Evolutionary conservation across 371 early-diverging fungal species (phyloP).

Genomic region (Blyttiomyces sp.): DNA sequence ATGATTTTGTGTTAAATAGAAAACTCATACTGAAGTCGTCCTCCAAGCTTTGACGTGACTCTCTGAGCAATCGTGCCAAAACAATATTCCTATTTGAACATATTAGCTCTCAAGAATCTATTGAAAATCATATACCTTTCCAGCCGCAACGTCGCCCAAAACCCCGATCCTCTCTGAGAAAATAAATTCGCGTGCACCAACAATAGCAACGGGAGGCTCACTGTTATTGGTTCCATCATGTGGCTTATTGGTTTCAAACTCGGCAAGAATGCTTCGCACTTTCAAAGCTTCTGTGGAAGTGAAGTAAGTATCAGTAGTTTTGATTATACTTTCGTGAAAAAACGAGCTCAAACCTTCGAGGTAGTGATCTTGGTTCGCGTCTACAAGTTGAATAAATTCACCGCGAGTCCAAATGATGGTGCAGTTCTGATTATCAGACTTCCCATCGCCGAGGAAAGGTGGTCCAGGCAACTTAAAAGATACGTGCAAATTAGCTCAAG

Average conservation of each 20-base stretch:
- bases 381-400: slow-evolving; percentile 57
- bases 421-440: slow-evolving; percentile 72
- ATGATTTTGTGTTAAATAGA: not conserved
- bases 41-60: slow-evolving; percentile 82
- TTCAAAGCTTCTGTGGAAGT: slow-evolving; percentile 70
- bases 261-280: slow-evolving; percentile 79
- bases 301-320: too few species aligned
- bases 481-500: too few species aligned
- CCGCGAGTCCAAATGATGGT: slow-evolving; percentile 80
- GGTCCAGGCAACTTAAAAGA: slow-evolving; percentile 84
- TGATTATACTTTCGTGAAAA: not conserved
- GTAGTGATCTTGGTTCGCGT: slow-evolving; percentile 92
- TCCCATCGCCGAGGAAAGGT: slow-evolving; percentile 79
- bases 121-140: slow-evolving; percentile 42
- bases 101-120: not conserved
- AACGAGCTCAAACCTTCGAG: slow-evolving; percentile 25
- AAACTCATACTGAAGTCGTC: slow-evolving; percentile 27
- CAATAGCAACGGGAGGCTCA: slow-evolving; percentile 79
- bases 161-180: slow-evolving; percentile 87
- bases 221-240: not conserved
- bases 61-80: slow-evolving; percentile 87
- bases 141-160: slow-evolving; percentile 87
- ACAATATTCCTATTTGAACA: slow-evolving; percentile 65
- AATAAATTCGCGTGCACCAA: slow-evolving; percentile 88
- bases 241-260: slow-evolving; percentile 74